Base-by-base conservation (phyloP, 805 yeast species). In the Lachancea kluyveri region DNA sequence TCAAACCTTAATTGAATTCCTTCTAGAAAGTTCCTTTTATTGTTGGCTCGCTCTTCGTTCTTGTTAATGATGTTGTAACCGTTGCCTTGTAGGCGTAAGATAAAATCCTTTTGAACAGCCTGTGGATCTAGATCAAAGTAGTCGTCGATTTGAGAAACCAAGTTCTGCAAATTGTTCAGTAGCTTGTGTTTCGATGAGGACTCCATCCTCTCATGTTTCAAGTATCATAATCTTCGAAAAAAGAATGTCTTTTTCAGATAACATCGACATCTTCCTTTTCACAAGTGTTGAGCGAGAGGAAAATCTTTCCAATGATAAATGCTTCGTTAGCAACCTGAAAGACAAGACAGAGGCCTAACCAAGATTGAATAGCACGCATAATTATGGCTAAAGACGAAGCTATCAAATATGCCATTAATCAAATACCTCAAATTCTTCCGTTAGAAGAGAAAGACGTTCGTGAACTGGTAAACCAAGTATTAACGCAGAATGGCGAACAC, bases 341-440 rank as follows among this genome's bases (percentile, higher is more conserved):
- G 23, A 9, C 19, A 17, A 11, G 4, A 11, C 6, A 12, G 17
- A 14, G 10, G 21, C 21, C 7, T 19, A 8, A 19, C 21, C 21
- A 7, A 8, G 9, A 19, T 19, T 7, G 10, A 10, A 19, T 19
- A 19, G 21, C 10, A 8, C 10, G 11, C 11, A 8, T 22, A 10
- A 18, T 13, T 8, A 54, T 56, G 59, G 50, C 59, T 3, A 52
- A 36, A 24, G 24, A 34, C 1, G 42, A 49, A 12, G 63, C 61
- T 17, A 41, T 54, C 9, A 41, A 42, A 7, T 54, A 45, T 37
- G 59, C 60, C 6, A 17, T 42, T 2, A 33, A 35, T 17, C 32
- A 43, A 20, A 42, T 55, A 19, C 62, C 63, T 3, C 38, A 47
- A 12, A 56, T 58, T 18, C 31, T 56, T 16, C 60, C 62, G 1